Conservation (phyloP, 169 alveolate genomes). For the Eimeria praecox region DNA sequence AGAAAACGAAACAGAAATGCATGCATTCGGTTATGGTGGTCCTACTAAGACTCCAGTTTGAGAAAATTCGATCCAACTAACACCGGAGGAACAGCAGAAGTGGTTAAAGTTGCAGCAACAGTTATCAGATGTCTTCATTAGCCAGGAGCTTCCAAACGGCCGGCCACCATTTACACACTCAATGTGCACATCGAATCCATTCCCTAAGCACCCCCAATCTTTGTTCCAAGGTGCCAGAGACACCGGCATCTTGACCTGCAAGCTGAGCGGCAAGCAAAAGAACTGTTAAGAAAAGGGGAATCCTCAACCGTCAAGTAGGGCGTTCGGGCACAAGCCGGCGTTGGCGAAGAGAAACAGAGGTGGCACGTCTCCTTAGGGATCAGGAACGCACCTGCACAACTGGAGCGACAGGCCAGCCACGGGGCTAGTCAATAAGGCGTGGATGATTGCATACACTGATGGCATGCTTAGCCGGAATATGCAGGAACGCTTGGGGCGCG, state of each 20-base stretch:
- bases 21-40: not conserved
- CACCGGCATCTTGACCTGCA: not conserved
- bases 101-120: not conserved
- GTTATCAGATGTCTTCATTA: not conserved
- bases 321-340: not conserved
- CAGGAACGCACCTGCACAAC: not conserved
- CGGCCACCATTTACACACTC: not conserved
- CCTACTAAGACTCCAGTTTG: not conserved
- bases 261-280: not conserved
- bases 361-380: not conserved
- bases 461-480: not conserved
- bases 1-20: not conserved
- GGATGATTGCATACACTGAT: not conserved
- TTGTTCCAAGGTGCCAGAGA: not conserved
- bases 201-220: not conserved
- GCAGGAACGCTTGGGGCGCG: not conserved
- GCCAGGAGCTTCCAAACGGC: not conserved
- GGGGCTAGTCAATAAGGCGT: not conserved
- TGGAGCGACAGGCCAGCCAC: no score
- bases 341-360: not conserved
- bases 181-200: not conserved
- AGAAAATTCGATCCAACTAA: not conserved
- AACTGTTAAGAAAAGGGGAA: not conserved
- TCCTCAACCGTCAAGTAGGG: not conserved
- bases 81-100: not conserved